These are phyloP conservation scores for Fusarium staphyleae DNA, from an alignment of 2,329 filamentous ascomycete genomes.

Conservation along the genomic window DNA sequence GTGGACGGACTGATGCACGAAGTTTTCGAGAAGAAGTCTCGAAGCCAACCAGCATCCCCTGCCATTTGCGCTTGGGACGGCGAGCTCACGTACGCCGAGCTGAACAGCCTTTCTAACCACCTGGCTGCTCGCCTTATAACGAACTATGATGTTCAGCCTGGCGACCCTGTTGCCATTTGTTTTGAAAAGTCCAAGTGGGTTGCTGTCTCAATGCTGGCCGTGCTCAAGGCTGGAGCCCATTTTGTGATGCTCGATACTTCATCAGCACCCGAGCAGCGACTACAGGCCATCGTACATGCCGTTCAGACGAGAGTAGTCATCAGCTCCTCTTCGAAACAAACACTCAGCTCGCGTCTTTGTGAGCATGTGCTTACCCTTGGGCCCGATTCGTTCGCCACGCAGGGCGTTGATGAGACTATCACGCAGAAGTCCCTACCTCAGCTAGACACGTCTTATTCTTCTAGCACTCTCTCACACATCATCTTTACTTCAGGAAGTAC, in stretches of 20 bases:
- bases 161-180: conserved; percentile 6
- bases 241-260: conserved; percentile 6
- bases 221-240: background rate
- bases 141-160: background rate
- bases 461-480: conserved; percentile 4
- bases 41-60: conserved; percentile 4
- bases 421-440: background rate
- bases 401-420: too few species aligned
- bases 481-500: conserved; percentile 42
- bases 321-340: background rate
- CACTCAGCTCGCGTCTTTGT: background rate
- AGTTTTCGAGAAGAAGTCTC: conserved; percentile 19
- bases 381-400: too few species aligned
- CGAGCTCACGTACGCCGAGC: conserved; percentile 29
- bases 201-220: conserved; percentile 3
- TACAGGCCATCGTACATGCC: background rate
- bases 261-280: background rate
- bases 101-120: conserved; percentile 3
- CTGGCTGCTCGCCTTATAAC: conserved; percentile 13
- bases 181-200: conserved; percentile 29
- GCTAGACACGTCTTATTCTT: background rate
- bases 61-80: conserved; percentile 40
- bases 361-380: too few species aligned
- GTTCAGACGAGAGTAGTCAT: too few species aligned
- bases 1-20: conserved; percentile 23